Evolutionary conservation across 176 grass and related monocot species (phyloP).

Genomic region (Oryza australiensis): DNA sequence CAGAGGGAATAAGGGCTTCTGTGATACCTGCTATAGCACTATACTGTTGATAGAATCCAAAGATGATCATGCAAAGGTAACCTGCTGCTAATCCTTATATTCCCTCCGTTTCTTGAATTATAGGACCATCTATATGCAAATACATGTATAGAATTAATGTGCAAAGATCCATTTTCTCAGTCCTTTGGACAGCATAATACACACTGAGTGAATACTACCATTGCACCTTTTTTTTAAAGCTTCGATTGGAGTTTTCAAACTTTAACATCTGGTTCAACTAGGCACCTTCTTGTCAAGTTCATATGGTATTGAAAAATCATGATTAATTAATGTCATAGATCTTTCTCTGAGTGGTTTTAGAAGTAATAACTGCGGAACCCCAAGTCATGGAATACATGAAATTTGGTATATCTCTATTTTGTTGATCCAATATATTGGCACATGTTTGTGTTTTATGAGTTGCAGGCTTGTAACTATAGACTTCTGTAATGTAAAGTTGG

Average conservation of each 20-base stretch:
- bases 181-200: not conserved
- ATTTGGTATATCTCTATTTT: not conserved
- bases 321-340: not conserved
- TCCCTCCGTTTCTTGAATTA: constrained; percentile 15
- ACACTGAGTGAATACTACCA: constrained; percentile 9
- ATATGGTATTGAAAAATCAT: constrained; percentile 10
- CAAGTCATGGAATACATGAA: constrained; percentile 10
- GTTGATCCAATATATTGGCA: not conserved
- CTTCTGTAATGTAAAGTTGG: not conserved
- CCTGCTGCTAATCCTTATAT: constrained; percentile 5
- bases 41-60: constrained; percentile 85
- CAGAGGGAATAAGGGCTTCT: constrained; percentile 89
- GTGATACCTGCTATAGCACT: constrained; percentile 90
- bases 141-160: not conserved
- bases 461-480: not conserved
- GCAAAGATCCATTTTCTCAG: not conserved
- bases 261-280: constrained; percentile 4
- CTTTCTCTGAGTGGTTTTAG: not conserved
- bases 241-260: constrained; percentile 12
- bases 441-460: not conserved
- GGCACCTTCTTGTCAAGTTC: constrained; percentile 5
- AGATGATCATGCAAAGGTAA: constrained; percentile 67
- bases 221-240: constrained; percentile 9
- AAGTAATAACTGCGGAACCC: not conserved
- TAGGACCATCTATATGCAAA: not conserved